Evolutionary conservation across 139 green algal species (phyloP), one percentile per base, ranked within the genome.

Genomic region (Choricystis sp.): DNA sequence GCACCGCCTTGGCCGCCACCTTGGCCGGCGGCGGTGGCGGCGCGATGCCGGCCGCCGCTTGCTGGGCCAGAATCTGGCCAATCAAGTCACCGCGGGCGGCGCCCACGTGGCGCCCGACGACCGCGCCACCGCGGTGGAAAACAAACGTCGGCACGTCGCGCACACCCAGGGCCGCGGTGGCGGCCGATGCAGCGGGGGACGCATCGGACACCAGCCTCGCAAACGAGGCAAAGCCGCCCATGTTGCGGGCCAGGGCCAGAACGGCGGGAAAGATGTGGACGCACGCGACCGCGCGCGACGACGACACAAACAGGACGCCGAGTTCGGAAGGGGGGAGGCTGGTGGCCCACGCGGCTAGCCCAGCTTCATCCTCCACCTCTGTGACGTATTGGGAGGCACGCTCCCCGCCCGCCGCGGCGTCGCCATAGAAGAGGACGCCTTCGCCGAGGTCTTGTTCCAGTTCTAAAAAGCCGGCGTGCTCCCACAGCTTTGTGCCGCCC

Each of bases 131-230:
- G n/a, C 80, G 62, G 70, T 84, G 94, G 62, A 94, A 95, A 0
- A 95, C 31, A 68, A 95, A 95, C 19, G 83, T 91, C 24, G 87
- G 87, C 64, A 95, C 78, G 69, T 83, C 66, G 24, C 49, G 29
- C 27, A 57, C 19, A 5, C 49, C 56, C 29, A 66, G 57, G n/a
- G 16, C 31, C 22, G 24, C 31, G 31, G 40, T 23, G 31, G n/a
- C 21, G 58, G 24, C 58, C 24, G 58, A 24, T 3, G n/a, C 26
- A n/a, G 40, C 9, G 40, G 16, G 9, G 40, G 40, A 68, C 19
- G 65, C 63, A 58, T 88, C 81, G 0, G 56, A 69, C 30, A 85
- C 57, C 22, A 88, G 66, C 27, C 81, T 72, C 23, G 70, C 80
- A 69, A 88, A 88, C 4, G 59, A 31, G 22, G 76, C 80, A 62